A percentile compares a stretch with the other conserved stretches of the same genome.
These are phyloP conservation scores for Xylaria flabelliformis DNA, from an alignment of 495 filamentous ascomycete species.

Conservation along the genomic window DNA sequence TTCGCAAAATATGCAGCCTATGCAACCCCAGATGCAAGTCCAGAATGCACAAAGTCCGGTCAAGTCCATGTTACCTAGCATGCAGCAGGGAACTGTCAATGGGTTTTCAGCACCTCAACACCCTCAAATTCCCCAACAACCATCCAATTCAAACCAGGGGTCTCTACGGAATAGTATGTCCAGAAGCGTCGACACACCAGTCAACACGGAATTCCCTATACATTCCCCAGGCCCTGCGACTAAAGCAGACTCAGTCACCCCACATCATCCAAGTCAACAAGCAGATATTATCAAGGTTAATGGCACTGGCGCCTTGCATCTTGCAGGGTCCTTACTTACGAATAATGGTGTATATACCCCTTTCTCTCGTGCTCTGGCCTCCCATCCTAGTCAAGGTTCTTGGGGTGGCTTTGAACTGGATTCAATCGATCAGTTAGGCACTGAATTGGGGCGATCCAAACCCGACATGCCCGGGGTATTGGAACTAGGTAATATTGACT, in stretches of 20 bases:
- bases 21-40: slow-evolving; percentile 56
- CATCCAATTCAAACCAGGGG: slow-evolving; percentile 38
- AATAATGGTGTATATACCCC: slow-evolving; percentile 64
- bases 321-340: slow-evolving; percentile 42
- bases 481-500: slow-evolving; percentile 87
- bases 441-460: slow-evolving; percentile 66
- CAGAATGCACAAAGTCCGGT: slow-evolving; percentile 54
- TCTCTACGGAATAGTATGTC: slow-evolving; percentile 51
- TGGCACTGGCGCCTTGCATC: slow-evolving; percentile 36
- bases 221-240: slow-evolving; percentile 46
- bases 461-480: slow-evolving; percentile 75
- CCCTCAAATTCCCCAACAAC: slow-evolving; percentile 47
- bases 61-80: slow-evolving; percentile 54
- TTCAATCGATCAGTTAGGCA: slow-evolving; percentile 65
- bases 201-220: slow-evolving; percentile 48
- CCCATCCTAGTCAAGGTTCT: slow-evolving; percentile 40
- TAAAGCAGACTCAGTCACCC: slow-evolving; percentile 45
- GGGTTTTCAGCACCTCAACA: slow-evolving; percentile 59
- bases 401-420: slow-evolving; percentile 71
- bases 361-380: slow-evolving; percentile 60
- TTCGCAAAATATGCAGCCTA: slow-evolving; percentile 55
- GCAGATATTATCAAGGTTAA: slow-evolving; percentile 39
- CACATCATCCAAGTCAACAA: slow-evolving; percentile 46
- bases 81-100: slow-evolving; percentile 55
- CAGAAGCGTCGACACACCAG: slow-evolving; percentile 49